Evolutionary conservation across 306 rosid species (phyloP).

Genomic region (Pterocarpus santalinus): DNA sequence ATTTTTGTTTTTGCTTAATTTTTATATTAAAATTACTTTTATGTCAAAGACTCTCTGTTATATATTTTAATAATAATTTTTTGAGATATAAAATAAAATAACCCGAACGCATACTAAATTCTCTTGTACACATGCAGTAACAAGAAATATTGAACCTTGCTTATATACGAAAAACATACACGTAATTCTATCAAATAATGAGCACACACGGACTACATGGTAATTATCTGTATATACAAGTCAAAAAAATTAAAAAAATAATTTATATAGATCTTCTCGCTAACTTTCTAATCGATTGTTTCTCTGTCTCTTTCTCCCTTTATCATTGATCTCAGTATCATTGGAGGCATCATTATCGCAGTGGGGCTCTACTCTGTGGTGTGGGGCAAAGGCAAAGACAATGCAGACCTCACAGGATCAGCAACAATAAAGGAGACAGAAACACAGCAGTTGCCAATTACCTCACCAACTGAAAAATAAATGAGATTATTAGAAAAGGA

Average conservation of each 20-base stretch:
- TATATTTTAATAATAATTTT: too few species aligned
- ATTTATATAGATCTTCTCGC: not conserved
- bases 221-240: too few species aligned
- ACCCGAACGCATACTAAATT: not conserved
- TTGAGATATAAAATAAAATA: too few species aligned
- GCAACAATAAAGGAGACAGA: conserved; percentile 32
- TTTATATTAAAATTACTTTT: too few species aligned
- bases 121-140: not conserved
- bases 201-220: not conserved
- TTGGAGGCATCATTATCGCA: conserved; percentile 72
- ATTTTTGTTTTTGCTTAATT: too few species aligned
- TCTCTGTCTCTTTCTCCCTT: not conserved
- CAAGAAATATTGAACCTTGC: not conserved
- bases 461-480: conserved; percentile 35
- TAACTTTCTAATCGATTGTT: conserved; percentile 5
- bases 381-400: conserved; percentile 83
- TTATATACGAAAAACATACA: not conserved
- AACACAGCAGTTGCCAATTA: conserved; percentile 41
- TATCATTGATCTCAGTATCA: conserved; percentile 44
- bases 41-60: too few species aligned
- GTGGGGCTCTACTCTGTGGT: conserved; percentile 76
- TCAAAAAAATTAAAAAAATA: too few species aligned
- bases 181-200: not conserved
- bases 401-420: conserved; percentile 3
- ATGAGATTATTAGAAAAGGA: not conserved